These are phyloP conservation scores for Closterium sp. DNA, from an alignment of 139 green algal genomes.

Conservation along the genomic window DNA sequence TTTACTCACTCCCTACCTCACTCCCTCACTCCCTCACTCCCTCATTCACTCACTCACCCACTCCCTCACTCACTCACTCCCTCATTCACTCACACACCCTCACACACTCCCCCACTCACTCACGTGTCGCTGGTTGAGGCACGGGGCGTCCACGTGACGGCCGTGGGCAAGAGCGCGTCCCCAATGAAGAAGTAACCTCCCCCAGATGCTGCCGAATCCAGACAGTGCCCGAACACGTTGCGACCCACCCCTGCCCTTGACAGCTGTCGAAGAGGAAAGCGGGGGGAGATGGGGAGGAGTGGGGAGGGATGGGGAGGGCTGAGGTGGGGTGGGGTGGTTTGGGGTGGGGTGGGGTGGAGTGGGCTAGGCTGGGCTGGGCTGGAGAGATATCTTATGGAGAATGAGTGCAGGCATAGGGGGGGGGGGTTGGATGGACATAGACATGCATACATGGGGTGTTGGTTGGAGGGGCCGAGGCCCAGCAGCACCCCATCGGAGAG, in stretches of 20 bases:
- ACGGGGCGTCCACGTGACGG: background rate
- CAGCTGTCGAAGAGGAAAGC: background rate
- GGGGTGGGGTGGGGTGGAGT: no score
- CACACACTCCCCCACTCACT: background rate
- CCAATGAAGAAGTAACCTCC: background rate
- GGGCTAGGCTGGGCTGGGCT: no score
- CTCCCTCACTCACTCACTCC: no score
- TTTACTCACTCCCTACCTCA: background rate
- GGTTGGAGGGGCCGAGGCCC: no score
- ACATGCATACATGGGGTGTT: no score
- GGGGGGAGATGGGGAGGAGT: no score
- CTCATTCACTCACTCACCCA: background rate
- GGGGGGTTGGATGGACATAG: no score
- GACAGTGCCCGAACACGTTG: constrained; percentile 19
- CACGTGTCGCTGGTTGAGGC: background rate
- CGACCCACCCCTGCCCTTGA: background rate
- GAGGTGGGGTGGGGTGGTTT: no score
- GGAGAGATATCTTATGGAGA: no score
- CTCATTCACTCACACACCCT: background rate
- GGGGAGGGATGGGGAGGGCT: no score
- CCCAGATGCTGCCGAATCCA: background rate
- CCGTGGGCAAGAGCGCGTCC: background rate
- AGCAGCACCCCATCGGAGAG: no score
- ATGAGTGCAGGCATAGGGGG: no score
- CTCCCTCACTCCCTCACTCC: background rate